Base-by-base conservation (phyloP, 805 yeast species). In the Teunomyces funiuensis region DNA sequence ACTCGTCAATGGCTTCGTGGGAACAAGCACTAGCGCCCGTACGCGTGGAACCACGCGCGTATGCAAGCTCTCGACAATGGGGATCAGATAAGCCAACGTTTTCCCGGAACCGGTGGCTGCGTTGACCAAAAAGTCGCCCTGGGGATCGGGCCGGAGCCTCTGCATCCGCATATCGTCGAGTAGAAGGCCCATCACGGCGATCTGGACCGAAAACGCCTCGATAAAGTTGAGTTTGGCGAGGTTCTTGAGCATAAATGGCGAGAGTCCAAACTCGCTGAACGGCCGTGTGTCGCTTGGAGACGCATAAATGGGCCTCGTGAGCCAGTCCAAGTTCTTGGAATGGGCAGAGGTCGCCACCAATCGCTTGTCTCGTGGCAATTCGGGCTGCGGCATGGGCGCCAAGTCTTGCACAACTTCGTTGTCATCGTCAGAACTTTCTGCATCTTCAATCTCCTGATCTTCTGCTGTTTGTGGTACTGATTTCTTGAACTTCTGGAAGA, bases 61-160 rank as follows among this genome's bases (percentile, higher is more conserved):
- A 11, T 72, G 65, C 39, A 91, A 68, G 2, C 80, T 66, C 46
- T 90, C 89, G 2, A 93, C 72, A 6, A 93, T 75, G 1, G 99
- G 98, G 2, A 91, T 73, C 38, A 81, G 73, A 55, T 91, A 91
- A 2, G 97, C 95, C 41, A 93, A 68, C 0, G 99, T 91, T 58
- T 91, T 91, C 54, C 99, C 99, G 0, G 96, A 85, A 31, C 99
- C 99, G 0, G 99, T 91, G 8, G 95, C 79, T 2, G 99, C 96
- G 62, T 91, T 90, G 5, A 91, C 96, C 33, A 91, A 68, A 14
- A 89, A 61, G 62, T 93, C 96, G 17, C 91, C 91, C 42, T 71
- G 69, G 30, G 77, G 69, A 40, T 73, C 79, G 1, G 87, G 83
- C 14, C 62, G 61, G 15, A 74, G 50, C 29, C 57, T 51, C 43